Evolutionary conservation across 2,329 filamentous ascomycete genomes (phyloP), one percentile per base, ranked within the genome.

Genomic region (Xylogone sp.): DNA sequence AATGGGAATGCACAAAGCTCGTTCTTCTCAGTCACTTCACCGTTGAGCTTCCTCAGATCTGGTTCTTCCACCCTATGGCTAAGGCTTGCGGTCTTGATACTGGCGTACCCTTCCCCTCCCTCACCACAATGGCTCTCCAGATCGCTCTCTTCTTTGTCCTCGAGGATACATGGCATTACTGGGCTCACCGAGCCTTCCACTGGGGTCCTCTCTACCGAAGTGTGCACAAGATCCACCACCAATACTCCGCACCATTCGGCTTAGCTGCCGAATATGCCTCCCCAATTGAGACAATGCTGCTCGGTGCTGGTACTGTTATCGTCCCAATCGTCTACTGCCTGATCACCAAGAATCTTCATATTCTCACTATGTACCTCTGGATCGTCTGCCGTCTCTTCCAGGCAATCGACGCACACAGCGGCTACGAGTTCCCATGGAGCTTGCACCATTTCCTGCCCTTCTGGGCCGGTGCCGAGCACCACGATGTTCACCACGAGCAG

Each of bases 121-220:
- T 86, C 60, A 87, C 81, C 74, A 97, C 86, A 65, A 97, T 99
- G 79, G 87, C 87, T 58, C 84, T 88, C 68, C 94, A 99, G 65
- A 93, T 99, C 61, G 82, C 86, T 55, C 79, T 97, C 68, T 95
- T 97, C 80, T 99, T 99, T 74, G 81, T 97, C 53, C 74, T 97
- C 65, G 94, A 99, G 72, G 94, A 99, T 72, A 77, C 93, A 60
- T 99, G 94, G 94, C 94, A 99, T 74, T 99, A 99, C 80, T 97
- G 92, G 86, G 84, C 84, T 61, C 94, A 99, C 75, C 90, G 94
- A 62, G 83, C 82, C 43, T 84, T 99, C 74, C 94, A 99, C 79
- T 95, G 90, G 77, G 92, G 90, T 20, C 90, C 91, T 39, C 84
- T 99, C 5, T 99, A 99, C 84, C 96, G 91, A 78, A 82, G 86